Percentiles rank a stretch among this genome's conserved stretches.
Evolutionary conservation across 2,329 filamentous ascomycete species (phyloP).

Genomic region (Aureobasidium mangrovei): DNA sequence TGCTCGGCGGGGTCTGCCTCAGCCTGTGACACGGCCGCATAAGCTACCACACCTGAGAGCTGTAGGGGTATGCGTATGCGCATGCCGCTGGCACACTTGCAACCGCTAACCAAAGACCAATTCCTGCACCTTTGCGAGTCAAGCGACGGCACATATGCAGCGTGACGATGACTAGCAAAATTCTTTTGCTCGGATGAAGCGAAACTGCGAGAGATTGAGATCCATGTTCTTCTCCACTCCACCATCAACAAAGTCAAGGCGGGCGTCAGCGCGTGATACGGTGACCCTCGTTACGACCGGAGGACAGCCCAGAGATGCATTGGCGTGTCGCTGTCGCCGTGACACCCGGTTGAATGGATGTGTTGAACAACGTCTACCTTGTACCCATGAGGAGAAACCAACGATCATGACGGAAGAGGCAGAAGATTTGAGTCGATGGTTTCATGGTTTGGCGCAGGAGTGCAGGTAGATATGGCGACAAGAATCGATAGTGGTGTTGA

Average conservation of each 20-base stretch:
- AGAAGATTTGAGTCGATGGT: slow-evolving; percentile 6
- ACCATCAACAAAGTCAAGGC: slow-evolving; percentile 7
- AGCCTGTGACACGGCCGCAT: slow-evolving; percentile 1
- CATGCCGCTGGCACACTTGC: slow-evolving; percentile 5
- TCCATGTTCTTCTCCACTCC: slow-evolving; percentile 11
- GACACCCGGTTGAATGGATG: slow-evolving; percentile 9
- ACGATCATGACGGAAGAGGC: slow-evolving; percentile 8
- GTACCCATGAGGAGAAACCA: neutral
- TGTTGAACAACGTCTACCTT: slow-evolving; percentile 12
- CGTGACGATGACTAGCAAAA: slow-evolving; percentile 7
- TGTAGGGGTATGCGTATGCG: slow-evolving; percentile 9
- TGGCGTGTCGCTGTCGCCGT: slow-evolving; percentile 8
- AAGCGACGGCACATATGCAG: neutral
- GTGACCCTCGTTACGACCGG: slow-evolving; percentile 1
- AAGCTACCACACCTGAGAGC: slow-evolving; percentile 5
- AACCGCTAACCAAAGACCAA: neutral
- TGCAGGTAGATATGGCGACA: slow-evolving; percentile 8
- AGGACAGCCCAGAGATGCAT: slow-evolving; percentile 8
- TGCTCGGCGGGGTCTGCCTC: neutral
- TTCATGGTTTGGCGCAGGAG: slow-evolving; percentile 5
- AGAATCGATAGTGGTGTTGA: slow-evolving; percentile 12
- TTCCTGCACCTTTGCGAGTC: neutral
- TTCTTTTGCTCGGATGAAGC: slow-evolving; percentile 6
- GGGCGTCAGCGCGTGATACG: neutral
- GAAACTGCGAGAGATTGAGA: slow-evolving; percentile 1